Percentiles rank a stretch among this genome's conserved stretches.
phyloP scores from a whole-genome alignment of 768 basidiomycete genomes.

The Brasilioporus rufonigricans region DNA sequence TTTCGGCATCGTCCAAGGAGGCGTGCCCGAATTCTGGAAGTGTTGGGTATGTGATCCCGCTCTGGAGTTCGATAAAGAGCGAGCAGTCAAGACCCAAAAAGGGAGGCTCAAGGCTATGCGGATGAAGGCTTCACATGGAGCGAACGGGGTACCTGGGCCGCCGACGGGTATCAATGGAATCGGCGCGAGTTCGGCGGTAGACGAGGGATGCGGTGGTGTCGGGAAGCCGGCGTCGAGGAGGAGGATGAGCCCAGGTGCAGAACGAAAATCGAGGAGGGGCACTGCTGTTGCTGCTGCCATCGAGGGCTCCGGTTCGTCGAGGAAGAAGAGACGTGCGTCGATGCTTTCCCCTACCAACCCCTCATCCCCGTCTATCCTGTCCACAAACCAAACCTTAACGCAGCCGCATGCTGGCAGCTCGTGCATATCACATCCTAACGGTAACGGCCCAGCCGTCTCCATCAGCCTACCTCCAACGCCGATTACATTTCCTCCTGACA shows the following conservation, averaged over 20 bases:
- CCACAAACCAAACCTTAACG: slow-evolving; percentile 6
- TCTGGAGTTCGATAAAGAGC: slow-evolving; percentile 44
- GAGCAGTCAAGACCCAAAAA: slow-evolving; percentile 45
- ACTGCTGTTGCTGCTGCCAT: slow-evolving; percentile 36
- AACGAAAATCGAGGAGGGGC: slow-evolving; percentile 37
- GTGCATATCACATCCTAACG: slow-evolving; percentile 15
- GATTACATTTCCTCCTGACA: slow-evolving; percentile 39
- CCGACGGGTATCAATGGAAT: slow-evolving; percentile 19
- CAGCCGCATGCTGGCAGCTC: slow-evolving; percentile 20
- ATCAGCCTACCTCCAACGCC: slow-evolving; percentile 20
- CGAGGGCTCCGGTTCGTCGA: slow-evolving; percentile 32
- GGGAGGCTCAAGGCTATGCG: slow-evolving; percentile 36
- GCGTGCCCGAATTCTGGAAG: slow-evolving; percentile 70
- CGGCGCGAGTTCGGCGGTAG: slow-evolving; percentile 12
- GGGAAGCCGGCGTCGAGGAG: slow-evolving; percentile 31
- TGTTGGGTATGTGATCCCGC: slow-evolving; percentile 68
- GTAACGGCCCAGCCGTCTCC: not conserved
- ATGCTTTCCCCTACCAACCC: slow-evolving; percentile 29
- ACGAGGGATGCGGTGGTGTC: slow-evolving; percentile 13
- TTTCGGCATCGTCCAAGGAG: slow-evolving; percentile 55
- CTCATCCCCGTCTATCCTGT: slow-evolving; percentile 16
- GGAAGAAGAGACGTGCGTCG: slow-evolving; percentile 40
- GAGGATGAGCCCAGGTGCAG: slow-evolving; percentile 39
- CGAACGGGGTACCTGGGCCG: slow-evolving; percentile 19
- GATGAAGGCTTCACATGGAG: slow-evolving; percentile 25